A percentile compares a stretch with the other conserved stretches of the same genome.
Conservation (phyloP, 1,284 basidiomycete species). For the Puccinia coronata region DNA sequence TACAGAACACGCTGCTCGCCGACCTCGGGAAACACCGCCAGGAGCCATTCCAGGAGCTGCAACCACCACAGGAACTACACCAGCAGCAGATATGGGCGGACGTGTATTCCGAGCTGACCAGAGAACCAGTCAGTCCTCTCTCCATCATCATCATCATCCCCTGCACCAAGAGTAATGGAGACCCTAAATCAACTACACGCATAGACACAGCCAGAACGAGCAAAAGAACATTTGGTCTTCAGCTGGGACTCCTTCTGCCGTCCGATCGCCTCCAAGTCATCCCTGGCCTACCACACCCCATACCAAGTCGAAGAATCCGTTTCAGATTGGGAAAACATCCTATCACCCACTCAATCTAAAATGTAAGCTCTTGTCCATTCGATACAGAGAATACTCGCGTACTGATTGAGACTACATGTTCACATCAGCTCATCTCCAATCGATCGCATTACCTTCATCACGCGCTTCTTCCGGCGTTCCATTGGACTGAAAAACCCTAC, state of each 20-base stretch:
- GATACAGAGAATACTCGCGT: neutral
- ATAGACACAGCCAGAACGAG: no score
- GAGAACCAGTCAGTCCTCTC: no score
- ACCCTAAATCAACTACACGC: no score
- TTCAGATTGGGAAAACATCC: slow-evolving; percentile 23
- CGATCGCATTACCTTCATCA: slow-evolving; percentile 6
- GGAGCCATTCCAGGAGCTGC: no score
- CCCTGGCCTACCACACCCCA: slow-evolving; percentile 29
- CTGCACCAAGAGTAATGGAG: no score
- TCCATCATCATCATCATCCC: no score
- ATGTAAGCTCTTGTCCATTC: neutral
- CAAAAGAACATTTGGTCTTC: neutral
- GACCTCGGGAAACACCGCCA: no score
- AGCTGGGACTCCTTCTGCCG: slow-evolving; percentile 45
- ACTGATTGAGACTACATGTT: neutral
- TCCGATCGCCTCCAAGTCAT: slow-evolving; percentile 16
- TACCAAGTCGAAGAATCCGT: slow-evolving; percentile 32
- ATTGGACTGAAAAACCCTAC: slow-evolving; percentile 9
- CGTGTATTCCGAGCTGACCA: no score
- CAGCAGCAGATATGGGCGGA: no score
- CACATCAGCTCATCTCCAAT: slow-evolving; percentile 25
- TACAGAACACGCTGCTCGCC: no score
- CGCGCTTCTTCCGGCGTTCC: slow-evolving; percentile 30
- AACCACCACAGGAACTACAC: no score
- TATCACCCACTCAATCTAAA: neutral